These are phyloP conservation scores for Thermothielavioides terrestris DNA, from an alignment of 495 filamentous ascomycete genomes.

Conservation along the genomic window DNA sequence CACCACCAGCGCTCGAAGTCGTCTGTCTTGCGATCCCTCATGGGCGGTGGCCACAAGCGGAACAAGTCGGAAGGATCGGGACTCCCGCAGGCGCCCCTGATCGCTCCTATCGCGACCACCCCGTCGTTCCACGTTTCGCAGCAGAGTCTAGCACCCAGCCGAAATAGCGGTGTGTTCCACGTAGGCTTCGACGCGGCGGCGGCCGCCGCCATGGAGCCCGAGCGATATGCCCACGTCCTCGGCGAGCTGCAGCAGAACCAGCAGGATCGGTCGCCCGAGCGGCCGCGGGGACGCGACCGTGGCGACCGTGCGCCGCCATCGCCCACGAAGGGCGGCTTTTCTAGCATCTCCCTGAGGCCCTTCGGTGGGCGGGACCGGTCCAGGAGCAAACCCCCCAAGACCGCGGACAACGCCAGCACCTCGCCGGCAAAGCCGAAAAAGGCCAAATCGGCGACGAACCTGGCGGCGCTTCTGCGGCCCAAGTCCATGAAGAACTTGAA, in stretches of 20 bases:
- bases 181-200: slow-evolving; percentile 10
- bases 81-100: slow-evolving; percentile 23
- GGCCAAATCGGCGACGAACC: slow-evolving; percentile 72
- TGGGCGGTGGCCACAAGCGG: slow-evolving; percentile 36
- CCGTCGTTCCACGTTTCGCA: slow-evolving; percentile 11
- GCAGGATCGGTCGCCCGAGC: slow-evolving; percentile 35
- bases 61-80: slow-evolving; percentile 39
- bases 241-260: slow-evolving; percentile 45
- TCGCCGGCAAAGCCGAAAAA: slow-evolving; percentile 61
- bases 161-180: slow-evolving; percentile 11
- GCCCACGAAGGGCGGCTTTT: slow-evolving; percentile 56
- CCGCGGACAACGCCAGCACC: slow-evolving; percentile 29
- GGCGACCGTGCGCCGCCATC: slow-evolving; percentile 25
- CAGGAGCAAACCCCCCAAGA: slow-evolving; percentile 44
- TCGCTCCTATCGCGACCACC: slow-evolving; percentile 17
- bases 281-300: slow-evolving; percentile 24
- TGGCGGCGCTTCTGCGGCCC: slow-evolving; percentile 53
- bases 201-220: slow-evolving; percentile 6
- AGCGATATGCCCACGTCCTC: slow-evolving; percentile 31
- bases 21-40: slow-evolving; percentile 49
- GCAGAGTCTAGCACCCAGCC: slow-evolving; percentile 2
- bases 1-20: slow-evolving; percentile 46
- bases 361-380: slow-evolving; percentile 41
- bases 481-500: slow-evolving; percentile 51
- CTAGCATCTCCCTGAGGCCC: slow-evolving; percentile 57